Percentiles rank a stretch among this genome's conserved stretches.
Conservation (phyloP, 108 stramenopile species). For the Cyclotella atomus region DNA sequence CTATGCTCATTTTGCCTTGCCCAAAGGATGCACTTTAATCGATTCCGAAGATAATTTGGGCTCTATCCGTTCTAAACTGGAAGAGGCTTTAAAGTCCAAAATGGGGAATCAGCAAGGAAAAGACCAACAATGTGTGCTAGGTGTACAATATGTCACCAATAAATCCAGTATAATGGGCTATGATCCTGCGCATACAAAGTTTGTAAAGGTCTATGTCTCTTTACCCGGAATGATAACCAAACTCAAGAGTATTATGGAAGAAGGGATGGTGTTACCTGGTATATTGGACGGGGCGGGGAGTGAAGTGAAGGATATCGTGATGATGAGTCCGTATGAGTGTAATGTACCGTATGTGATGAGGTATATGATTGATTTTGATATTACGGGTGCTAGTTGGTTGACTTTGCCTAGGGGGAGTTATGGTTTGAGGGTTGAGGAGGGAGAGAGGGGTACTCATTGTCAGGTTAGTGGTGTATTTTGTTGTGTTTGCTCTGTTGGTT, state of each 20-base stretch:
- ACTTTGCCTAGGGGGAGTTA: conserved; percentile 90
- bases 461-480: conserved; percentile 64
- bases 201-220: conserved; percentile 88
- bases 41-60: conserved; percentile 55
- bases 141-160: conserved; percentile 63
- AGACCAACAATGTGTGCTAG: conserved; percentile 52
- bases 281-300: conserved; percentile 22
- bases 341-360: conserved; percentile 99
- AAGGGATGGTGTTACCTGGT: conserved; percentile 89
- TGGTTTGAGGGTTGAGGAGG: conserved; percentile 55
- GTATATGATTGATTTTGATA: conserved; percentile 97
- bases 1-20: conserved; percentile 91
- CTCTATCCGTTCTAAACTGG: conserved; percentile 48
- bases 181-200: conserved; percentile 72
- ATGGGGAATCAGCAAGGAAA: conserved; percentile 44
- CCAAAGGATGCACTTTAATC: conserved; percentile 59
- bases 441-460: conserved; percentile 80
- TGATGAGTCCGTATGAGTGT: conserved; percentile 88
- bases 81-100: conserved; percentile 36
- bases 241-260: conserved; percentile 90
- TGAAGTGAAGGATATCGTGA: conserved; percentile 32
- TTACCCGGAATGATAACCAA: conserved; percentile 94
- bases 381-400: conserved; percentile 96
- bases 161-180: conserved; percentile 91
- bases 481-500: background rate